Base-by-base conservation (phyloP, 2,329 filamentous ascomycete species). In the Scedosporium minutisporum region DNA sequence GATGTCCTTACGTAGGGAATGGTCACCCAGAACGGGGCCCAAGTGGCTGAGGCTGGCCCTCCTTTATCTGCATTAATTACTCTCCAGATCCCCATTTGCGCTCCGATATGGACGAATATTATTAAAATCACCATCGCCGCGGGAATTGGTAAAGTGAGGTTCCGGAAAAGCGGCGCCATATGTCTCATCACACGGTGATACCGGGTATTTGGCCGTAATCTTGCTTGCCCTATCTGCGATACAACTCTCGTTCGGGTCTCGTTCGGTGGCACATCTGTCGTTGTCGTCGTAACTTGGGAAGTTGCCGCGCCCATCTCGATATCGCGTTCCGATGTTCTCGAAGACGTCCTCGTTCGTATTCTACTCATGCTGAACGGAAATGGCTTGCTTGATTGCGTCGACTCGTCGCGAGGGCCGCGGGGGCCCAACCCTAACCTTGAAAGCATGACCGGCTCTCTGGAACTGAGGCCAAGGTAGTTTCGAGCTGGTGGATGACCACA, bases 11-110 rank as follows among this genome's bases (percentile, higher is more conserved):
- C 60, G 41, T 57, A 57, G 10, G 60, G 16, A 33, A 62, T 57
- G 3, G 33, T 38, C 6, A 62, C 29, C 60, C 60, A 62, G 41
- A 62, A 62, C 33, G 60, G 60, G 9, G 60, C 60, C 60, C 60
- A 62, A 10, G 60, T 41, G 7, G 18, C 18, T 10, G 42, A 38
- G 4, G 6, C 3, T 33, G 59, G 59, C 14, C 29, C 59, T 18
- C 42, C 44, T 10, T 53, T 53, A 2, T 29, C 21, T 18, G 18
- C 48, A 23, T 61, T 61, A 3, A 53, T n/a, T 18, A 14, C 21
- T 27, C 21, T 61, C 59, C 59, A 61, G 23, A 53, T 33, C 12
- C 21, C 12, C 44, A 38, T 46, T 12, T 53, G 4, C 2, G 59
- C 59, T 16, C 44, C 33, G 44, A 61, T 25, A 16, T 61, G 59